Percentiles rank a stretch among this genome's conserved stretches.
Conservation (phyloP, 306 rosid species). For the Prunus campanulata region DNA sequence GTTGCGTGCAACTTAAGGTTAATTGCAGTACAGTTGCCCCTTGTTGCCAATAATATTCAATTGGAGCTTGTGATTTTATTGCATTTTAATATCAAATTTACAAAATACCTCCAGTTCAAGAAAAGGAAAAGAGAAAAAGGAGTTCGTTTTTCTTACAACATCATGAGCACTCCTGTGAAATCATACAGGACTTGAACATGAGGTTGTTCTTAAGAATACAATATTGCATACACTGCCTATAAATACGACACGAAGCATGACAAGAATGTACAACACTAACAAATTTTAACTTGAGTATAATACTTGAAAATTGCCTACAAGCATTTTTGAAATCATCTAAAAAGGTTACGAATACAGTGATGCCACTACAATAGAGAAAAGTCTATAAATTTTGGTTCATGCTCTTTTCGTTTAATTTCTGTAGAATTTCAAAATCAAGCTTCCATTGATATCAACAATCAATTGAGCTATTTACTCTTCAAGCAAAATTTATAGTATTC, state of each 20-base stretch:
- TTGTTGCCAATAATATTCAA: background rate
- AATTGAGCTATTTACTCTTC: conserved; percentile 22
- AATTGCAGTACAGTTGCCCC: background rate
- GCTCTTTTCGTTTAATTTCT: background rate
- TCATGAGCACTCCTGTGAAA: background rate
- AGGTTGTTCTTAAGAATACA: background rate
- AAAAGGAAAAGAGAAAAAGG: background rate
- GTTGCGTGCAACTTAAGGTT: background rate
- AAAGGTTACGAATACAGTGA: background rate
- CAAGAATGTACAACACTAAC: background rate
- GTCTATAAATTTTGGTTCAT: background rate
- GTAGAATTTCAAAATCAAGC: conserved; percentile 1
- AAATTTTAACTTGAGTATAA: too few species aligned
- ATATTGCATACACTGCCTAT: background rate
- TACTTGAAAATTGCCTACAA: background rate
- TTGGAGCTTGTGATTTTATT: background rate
- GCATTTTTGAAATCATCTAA: background rate
- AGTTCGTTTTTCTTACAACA: background rate
- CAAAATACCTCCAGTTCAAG: background rate
- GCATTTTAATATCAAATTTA: background rate
- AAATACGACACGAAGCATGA: background rate
- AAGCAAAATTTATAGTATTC: conserved; percentile 10
- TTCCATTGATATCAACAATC: conserved; percentile 7
- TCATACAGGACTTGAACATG: background rate
- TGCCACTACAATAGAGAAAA: background rate